phyloP scores from a whole-genome alignment of 2,329 filamentous ascomycete species.

The Curvularia spicifera region DNA sequence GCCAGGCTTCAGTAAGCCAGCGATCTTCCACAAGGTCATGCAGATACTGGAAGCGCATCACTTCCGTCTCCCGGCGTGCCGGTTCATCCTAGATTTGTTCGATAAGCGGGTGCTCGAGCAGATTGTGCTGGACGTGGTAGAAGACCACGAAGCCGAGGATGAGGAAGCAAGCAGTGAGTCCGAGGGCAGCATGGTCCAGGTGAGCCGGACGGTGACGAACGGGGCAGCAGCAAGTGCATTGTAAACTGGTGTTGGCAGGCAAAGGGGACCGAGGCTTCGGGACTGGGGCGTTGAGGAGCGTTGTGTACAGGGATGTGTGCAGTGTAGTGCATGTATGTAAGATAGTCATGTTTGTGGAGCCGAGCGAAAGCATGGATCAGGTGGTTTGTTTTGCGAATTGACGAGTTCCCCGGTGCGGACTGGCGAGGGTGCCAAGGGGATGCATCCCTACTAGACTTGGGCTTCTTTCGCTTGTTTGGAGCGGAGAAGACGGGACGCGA shows the following conservation, averaged over 20 bases:
- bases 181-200: constrained; percentile 39
- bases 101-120: constrained; percentile 85
- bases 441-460: constrained; percentile 6
- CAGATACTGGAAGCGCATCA: constrained; percentile 85
- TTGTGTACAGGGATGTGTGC: constrained; percentile 4
- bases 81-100: constrained; percentile 92
- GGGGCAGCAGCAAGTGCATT: constrained; percentile 20
- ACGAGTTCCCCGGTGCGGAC: constrained; percentile 26
- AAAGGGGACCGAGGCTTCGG: constrained; percentile 13
- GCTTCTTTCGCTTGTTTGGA: constrained; percentile 18
- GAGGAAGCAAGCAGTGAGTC: constrained; percentile 46
- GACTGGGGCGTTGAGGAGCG: constrained; percentile 26
- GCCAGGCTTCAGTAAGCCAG: constrained; percentile 74
- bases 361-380: constrained; percentile 21
- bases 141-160: constrained; percentile 45
- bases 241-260: constrained; percentile 21
- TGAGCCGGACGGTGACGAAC: constrained; percentile 25
- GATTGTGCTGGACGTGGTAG: constrained; percentile 80
- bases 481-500: constrained; percentile 15
- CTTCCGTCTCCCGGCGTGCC: constrained; percentile 83
- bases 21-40: constrained; percentile 85
- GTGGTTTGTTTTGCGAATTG: constrained; percentile 30
- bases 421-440: constrained; percentile 14
- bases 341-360: constrained; percentile 14
- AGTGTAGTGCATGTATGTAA: constrained; percentile 7